phyloP scores from a whole-genome alignment of 305 asterid species.

The Ajuga reptans region DNA sequence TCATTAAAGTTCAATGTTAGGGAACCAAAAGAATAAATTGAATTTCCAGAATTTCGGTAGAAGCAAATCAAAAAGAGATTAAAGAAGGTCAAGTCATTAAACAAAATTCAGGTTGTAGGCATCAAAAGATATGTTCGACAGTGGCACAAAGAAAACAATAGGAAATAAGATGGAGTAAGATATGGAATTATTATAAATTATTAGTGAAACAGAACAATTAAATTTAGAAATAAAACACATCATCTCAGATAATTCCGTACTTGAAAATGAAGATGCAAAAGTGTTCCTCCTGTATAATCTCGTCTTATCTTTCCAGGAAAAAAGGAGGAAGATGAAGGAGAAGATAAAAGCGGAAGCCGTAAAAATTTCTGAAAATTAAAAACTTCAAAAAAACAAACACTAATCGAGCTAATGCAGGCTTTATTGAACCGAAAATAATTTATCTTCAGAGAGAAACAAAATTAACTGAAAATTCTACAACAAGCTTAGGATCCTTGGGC shows the following conservation, averaged over 20 bases:
- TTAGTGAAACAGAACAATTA: not conserved
- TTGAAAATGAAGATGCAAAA: not conserved
- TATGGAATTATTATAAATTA: not conserved
- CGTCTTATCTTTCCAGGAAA: not conserved
- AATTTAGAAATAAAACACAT: not conserved
- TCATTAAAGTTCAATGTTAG: conserved; percentile 2
- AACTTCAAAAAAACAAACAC: not conserved
- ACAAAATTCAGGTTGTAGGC: not conserved
- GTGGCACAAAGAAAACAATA: not conserved
- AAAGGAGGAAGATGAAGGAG: not conserved
- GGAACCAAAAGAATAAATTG: conserved; percentile 7
- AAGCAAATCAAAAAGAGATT: not conserved
- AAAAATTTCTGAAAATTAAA: not conserved
- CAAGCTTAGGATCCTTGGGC: not conserved
- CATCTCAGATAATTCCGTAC: not conserved
- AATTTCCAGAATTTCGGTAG: conserved; percentile 8
- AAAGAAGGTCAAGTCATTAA: not conserved
- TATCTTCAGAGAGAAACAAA: not conserved
- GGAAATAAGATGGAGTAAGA: not conserved
- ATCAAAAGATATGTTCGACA: not conserved
- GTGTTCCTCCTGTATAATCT: not conserved
- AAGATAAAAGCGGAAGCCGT: not conserved
- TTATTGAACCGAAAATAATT: not conserved
- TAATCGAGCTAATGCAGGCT: not conserved
- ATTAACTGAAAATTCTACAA: conserved; percentile 7